phyloP scores from a whole-genome alignment of 2,329 filamentous ascomycete genomes.

The Pestalotiopsis sp. region DNA sequence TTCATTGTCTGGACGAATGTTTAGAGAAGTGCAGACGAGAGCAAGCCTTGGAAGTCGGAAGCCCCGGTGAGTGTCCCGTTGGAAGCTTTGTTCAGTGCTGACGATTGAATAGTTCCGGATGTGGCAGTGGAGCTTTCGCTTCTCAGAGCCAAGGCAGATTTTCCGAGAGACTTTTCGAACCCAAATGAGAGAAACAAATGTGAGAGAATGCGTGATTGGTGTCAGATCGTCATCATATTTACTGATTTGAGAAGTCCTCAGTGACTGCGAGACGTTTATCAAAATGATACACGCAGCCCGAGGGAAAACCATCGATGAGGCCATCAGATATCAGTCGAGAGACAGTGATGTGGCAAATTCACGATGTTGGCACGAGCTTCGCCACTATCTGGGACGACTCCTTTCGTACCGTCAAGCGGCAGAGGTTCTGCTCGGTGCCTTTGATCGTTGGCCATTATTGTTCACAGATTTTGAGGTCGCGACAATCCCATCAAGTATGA shows the following conservation, averaged over 20 bases:
- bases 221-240: neutral
- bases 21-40: neutral
- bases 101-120: neutral
- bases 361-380: constrained; percentile 13
- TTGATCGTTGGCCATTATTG: constrained; percentile 11
- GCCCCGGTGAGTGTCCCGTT: neutral
- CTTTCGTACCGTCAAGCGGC: constrained; percentile 14
- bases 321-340: neutral
- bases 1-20: constrained; percentile 4
- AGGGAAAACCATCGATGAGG: neutral
- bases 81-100: neutral
- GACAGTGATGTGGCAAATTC: neutral
- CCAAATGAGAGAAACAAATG: neutral
- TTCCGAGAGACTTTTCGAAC: constrained; percentile 1
- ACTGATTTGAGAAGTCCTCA: neutral
- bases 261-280: neutral
- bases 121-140: constrained; percentile 1
- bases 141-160: neutral
- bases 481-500: neutral
- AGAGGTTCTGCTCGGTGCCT: constrained; percentile 9
- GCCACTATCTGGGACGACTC: constrained; percentile 12
- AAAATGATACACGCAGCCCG: neutral
- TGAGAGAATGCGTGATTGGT: neutral
- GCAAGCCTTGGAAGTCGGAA: neutral
- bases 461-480: constrained; percentile 8